A percentile compares a stretch with the other conserved stretches of the same genome.
Evolutionary conservation across 2,329 filamentous ascomycete genomes (phyloP).

Genomic region (Madurella fahalii): DNA sequence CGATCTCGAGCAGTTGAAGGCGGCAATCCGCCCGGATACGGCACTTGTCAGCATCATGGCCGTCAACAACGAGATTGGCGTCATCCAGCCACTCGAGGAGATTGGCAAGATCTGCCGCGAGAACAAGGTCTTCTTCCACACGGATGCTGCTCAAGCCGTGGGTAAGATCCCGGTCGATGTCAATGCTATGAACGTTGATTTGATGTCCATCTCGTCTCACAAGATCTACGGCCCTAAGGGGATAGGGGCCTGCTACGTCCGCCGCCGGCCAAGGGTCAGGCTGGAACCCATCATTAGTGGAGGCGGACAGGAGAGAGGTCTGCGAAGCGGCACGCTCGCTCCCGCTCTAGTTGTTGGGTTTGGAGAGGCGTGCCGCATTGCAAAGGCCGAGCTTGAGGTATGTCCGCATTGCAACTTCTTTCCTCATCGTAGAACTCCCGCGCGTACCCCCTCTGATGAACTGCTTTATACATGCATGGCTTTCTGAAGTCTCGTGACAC

Average conservation of each 20-base stretch:
- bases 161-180: conserved; percentile 97
- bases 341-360: conserved; percentile 88
- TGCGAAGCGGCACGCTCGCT: conserved; percentile 90
- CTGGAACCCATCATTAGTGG: conserved; percentile 94
- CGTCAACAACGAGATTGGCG: conserved; percentile 98
- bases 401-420: conserved; percentile 38
- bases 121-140: conserved; percentile 97
- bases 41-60: conserved; percentile 95
- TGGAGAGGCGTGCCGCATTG: conserved; percentile 90
- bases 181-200: conserved; percentile 94
- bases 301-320: conserved; percentile 90
- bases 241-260: conserved; percentile 92
- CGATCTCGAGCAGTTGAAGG: conserved; percentile 77
- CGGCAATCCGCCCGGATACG: conserved; percentile 86
- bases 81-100: conserved; percentile 92
- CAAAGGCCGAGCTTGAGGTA: conserved; percentile 86
- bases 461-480: conserved; percentile 79
- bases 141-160: conserved; percentile 93
- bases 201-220: conserved; percentile 98
- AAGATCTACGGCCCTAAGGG: conserved; percentile 99
- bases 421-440: conserved; percentile 16
- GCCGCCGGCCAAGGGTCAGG: conserved; percentile 86
- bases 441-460: conserved; percentile 60
- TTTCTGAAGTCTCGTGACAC: conserved; percentile 73
- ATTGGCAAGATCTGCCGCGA: conserved; percentile 88